Conservation (phyloP, 2,329 filamentous ascomycete genomes). For the Camptophora hylomeconis region DNA sequence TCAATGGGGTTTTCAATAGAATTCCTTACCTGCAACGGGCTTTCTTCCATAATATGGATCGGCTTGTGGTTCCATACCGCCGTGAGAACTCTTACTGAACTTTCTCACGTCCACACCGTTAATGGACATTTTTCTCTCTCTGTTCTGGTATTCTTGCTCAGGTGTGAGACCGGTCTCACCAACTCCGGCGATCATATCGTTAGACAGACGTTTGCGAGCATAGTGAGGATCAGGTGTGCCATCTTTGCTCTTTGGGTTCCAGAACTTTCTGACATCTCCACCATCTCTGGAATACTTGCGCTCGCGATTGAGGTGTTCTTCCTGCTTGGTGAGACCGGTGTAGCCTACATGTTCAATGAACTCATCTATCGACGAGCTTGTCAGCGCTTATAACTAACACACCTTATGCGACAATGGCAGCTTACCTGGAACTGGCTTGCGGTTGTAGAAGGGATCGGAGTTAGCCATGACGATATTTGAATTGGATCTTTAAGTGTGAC, state of each 20-base stretch:
- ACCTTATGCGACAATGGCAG: not conserved
- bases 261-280: constrained; percentile 14
- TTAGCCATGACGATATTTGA: constrained; percentile 1
- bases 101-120: constrained; percentile 14
- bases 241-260: constrained; percentile 4
- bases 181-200: constrained; percentile 8
- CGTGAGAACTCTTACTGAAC: constrained; percentile 12
- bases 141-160: constrained; percentile 15
- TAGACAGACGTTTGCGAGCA: constrained; percentile 2
- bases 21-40: constrained; percentile 10
- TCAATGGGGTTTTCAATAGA: not conserved
- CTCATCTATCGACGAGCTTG: constrained; percentile 7
- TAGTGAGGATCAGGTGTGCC: constrained; percentile 5
- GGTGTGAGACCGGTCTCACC: constrained; percentile 13
- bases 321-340: constrained; percentile 12
- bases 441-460: constrained; percentile 15
- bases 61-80: constrained; percentile 10
- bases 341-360: constrained; percentile 10
- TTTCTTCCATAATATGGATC: constrained; percentile 16
- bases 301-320: constrained; percentile 15
- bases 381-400: constrained; percentile 3
- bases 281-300: constrained; percentile 14
- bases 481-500: too few species aligned
- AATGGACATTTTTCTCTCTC: constrained; percentile 15
- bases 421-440: constrained; percentile 14